Conservation (phyloP, 495 filamentous ascomycete genomes). For the Neurospora intermedia region DNA sequence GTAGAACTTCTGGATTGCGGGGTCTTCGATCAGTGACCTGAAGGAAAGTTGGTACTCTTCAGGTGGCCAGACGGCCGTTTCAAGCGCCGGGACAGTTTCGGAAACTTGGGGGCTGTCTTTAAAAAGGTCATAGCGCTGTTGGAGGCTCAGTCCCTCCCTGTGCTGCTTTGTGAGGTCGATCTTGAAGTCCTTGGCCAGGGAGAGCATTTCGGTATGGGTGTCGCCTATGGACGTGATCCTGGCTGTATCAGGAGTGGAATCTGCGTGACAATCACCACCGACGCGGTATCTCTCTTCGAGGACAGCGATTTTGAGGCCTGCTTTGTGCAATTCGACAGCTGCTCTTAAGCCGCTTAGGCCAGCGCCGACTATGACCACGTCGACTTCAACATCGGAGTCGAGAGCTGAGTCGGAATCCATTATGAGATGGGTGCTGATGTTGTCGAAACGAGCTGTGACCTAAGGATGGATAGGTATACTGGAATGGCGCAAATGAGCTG, state of each 20-base stretch:
- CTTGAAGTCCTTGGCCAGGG: constrained; percentile 23
- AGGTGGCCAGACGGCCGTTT: not conserved
- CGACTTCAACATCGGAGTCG: not conserved
- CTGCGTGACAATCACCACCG: constrained; percentile 35
- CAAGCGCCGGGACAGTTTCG: not conserved
- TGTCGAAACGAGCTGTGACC: not conserved
- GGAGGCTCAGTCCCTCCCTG: constrained; percentile 22
- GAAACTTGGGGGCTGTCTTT: constrained; percentile 2
- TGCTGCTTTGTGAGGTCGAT: constrained; percentile 36
- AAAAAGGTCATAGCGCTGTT: constrained; percentile 19
- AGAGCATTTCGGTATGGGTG: constrained; percentile 32
- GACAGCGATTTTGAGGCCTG: constrained; percentile 32
- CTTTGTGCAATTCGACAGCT: constrained; percentile 26
- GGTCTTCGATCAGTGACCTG: constrained; percentile 1
- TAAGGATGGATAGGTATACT: not conserved
- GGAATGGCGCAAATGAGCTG: not conserved
- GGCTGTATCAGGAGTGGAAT: not conserved
- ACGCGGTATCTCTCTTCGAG: constrained; percentile 42
- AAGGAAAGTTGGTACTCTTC: not conserved
- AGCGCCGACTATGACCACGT: constrained; percentile 38
- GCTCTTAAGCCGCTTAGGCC: constrained; percentile 39
- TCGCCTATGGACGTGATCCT: constrained; percentile 27
- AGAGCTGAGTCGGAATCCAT: not conserved
- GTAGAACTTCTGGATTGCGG: not conserved
- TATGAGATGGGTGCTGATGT: not conserved